Conservation (phyloP, 1,284 basidiomycete species). For the Ustilago tritici region DNA sequence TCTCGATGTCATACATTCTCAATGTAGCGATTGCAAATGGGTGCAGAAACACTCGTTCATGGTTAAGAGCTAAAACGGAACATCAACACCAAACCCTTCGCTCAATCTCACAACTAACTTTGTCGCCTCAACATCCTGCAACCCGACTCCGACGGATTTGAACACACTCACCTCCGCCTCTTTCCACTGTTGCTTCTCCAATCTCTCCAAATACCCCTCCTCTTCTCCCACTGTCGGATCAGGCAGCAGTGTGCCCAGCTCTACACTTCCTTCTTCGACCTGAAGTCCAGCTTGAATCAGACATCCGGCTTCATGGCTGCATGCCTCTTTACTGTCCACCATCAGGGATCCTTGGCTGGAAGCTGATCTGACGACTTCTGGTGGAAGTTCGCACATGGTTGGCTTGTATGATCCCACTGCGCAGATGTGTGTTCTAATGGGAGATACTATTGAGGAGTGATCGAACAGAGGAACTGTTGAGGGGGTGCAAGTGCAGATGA, state of each 20-base stretch:
- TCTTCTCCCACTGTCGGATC: not conserved
- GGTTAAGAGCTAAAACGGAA: conserved; percentile 6
- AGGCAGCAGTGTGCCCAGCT: conserved; percentile 8
- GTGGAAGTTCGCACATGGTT: conserved; percentile 31
- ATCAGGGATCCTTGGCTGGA: not conserved
- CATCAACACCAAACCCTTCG: conserved; percentile 7
- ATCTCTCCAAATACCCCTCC: conserved; percentile 7
- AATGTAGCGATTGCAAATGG: no score
- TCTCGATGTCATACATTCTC: no score
- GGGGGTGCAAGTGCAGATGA: conserved; percentile 42
- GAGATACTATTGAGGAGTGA: not conserved
- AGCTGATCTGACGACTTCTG: not conserved
- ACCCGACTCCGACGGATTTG: conserved; percentile 40
- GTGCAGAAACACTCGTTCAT: not conserved
- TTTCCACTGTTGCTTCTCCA: not conserved
- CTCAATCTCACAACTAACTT: conserved; percentile 16
- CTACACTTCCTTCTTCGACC: not conserved
- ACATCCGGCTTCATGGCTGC: conserved; percentile 30
- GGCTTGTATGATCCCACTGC: conserved; percentile 37
- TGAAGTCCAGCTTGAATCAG: conserved; percentile 15
- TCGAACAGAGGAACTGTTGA: conserved; percentile 13
- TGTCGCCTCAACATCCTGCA: conserved; percentile 41
- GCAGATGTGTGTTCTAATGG: conserved; percentile 9
- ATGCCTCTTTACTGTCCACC: conserved; percentile 32
- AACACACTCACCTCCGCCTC: conserved; percentile 22